Base-by-base conservation (phyloP, 73 alveolate species). In the Symbiodinium natans region DNA sequence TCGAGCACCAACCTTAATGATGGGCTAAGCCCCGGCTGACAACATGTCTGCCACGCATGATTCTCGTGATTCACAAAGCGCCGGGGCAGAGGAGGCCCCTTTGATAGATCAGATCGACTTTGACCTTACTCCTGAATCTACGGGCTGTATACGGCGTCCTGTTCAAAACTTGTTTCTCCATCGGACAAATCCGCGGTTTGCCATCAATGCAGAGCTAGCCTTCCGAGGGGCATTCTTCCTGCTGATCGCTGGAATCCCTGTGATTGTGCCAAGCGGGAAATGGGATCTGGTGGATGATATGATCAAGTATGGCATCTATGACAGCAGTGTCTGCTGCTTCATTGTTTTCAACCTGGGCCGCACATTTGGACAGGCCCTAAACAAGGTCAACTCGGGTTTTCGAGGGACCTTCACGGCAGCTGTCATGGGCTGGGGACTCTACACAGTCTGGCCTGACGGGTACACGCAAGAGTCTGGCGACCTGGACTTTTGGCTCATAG, bases 241-340 rank as follows among this genome's bases (percentile, higher is more conserved):
- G 41, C 88, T 90, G 34, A 27, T 73, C 2, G 77, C 82, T 23
- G 97, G 56, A 6, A 90, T 90, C 74, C 97, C 97, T 0, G 89
- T 90, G 88, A 90, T 90, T 39, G 54, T 90, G 33, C 97, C 97
- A 0, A 71, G 46, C 25, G 83, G 83, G 23, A 85, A 39, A 29
- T 90, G 80, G 56, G 80, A 90, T 29, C 38, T 83, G 74, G 89
- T 84, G 34, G 97, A 90, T 34, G 38, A 3, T 48, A 90, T 90
- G 40, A 63, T 90, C 42, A 25, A 74, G 38, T 71, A 71, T 41
- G 97, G 97, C 89, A 90, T 90, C 88, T 90, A 90, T 59, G 52
- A 90, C 83, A 90, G 97, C 56, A 90, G 97, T 11, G 97, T 90
- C 8, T 71, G 97, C 39, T 90, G 97, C 33, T 90, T 90, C 88